A percentile compares a stretch with the other conserved stretches of the same genome.
phyloP scores from a whole-genome alignment of 306 rosid species.

The Pachyrhizus erosus region DNA sequence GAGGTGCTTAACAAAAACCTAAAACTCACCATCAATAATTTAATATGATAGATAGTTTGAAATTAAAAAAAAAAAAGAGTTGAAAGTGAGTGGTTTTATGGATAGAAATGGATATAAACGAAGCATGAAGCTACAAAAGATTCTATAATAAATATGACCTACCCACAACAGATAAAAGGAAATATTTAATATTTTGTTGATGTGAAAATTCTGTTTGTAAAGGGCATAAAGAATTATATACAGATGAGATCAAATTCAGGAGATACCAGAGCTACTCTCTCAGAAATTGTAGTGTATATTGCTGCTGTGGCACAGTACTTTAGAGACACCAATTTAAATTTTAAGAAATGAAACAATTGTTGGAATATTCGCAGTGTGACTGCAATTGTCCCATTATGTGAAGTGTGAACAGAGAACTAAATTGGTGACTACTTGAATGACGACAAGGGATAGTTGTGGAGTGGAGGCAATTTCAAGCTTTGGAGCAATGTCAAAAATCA shows the following conservation, averaged over 20 bases:
- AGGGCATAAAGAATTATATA: neutral
- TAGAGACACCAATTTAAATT: neutral
- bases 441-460: neutral
- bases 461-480: neutral
- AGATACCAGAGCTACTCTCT: neutral
- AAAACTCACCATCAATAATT: neutral
- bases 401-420: neutral
- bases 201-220: neutral
- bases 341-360: neutral
- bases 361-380: neutral
- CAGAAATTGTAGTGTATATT: neutral
- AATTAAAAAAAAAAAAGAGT: neutral
- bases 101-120: neutral
- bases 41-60: neutral
- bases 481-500: neutral
- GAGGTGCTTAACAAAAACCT: neutral
- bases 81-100: neutral
- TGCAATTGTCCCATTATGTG: neutral
- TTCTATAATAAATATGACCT: neutral
- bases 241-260: constrained; percentile 2
- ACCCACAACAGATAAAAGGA: neutral
- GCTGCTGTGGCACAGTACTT: neutral
- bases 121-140: neutral
- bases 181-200: neutral
- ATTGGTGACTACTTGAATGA: neutral